Percentiles rank a stretch among this genome's conserved stretches.
These are phyloP conservation scores for Ziziphus jujuba DNA, from an alignment of 306 rosid species.

Conservation along the genomic window DNA sequence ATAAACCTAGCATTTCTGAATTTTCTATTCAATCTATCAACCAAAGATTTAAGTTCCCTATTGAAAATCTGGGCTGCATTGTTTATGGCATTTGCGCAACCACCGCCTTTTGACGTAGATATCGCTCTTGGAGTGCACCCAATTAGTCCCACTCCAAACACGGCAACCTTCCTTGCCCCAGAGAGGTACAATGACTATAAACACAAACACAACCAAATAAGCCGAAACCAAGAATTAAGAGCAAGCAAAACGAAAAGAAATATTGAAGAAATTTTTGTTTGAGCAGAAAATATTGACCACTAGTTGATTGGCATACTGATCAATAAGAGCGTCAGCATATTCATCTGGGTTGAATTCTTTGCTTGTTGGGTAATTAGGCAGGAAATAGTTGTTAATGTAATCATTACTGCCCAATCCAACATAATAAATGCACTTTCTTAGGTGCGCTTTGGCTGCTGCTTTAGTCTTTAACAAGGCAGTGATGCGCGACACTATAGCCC, in stretches of 20 bases:
- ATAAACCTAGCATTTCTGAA: constrained; percentile 39
- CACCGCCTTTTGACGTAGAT: constrained; percentile 35
- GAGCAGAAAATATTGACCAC: constrained; percentile 28
- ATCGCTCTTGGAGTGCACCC: constrained; percentile 42
- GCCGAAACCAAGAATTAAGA: neutral
- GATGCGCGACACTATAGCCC: constrained; percentile 20
- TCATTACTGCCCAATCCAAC: constrained; percentile 59
- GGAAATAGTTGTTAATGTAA: constrained; percentile 63
- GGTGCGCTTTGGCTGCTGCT: constrained; percentile 12
- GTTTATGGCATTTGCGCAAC: constrained; percentile 44
- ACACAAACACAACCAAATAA: neutral
- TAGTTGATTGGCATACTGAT: constrained; percentile 28
- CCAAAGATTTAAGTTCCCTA: constrained; percentile 31
- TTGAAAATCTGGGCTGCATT: constrained; percentile 41
- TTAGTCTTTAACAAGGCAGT: constrained; percentile 11
- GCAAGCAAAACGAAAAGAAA: too few species aligned
- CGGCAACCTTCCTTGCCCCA: constrained; percentile 66
- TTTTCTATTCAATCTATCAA: constrained; percentile 33
- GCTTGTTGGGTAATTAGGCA: constrained; percentile 37
- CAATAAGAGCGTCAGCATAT: constrained; percentile 31
- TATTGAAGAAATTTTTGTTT: too few species aligned
- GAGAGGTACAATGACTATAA: constrained; percentile 18
- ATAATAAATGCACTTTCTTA: constrained; percentile 60
- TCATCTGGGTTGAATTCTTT: neutral
- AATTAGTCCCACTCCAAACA: constrained; percentile 20